Evolutionary conservation across 306 rosid genomes (phyloP), one percentile per base, ranked within the genome.

Genomic region (Glycine tomentella): DNA sequence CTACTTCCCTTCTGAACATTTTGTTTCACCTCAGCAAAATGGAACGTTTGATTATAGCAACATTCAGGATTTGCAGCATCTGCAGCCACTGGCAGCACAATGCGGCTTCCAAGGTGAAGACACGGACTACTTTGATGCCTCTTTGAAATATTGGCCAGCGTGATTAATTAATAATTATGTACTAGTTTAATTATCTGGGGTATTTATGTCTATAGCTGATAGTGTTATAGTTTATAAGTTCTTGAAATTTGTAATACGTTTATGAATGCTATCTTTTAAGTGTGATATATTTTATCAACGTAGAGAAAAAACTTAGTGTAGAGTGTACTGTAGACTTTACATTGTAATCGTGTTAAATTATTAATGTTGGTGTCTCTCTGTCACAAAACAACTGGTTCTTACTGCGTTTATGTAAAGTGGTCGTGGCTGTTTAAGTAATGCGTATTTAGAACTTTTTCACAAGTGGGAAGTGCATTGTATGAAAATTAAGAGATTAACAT

Each of bases 81-180:
- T 25, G 31, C 31, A 25, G 31, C 31, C 31, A 25, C 31, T 25
- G 31, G 31, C 31, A 25, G 46, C 58, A 2, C 58, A 48, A 12
- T 48, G 58, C 75, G 6, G 44, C 58, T 69, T 69, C 58, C 75
- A 69, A 48, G 75, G 58, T 48, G 75, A 69, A n/a, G 72, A 20
- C 59, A 12, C 75, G 11, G 46, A 38, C 8, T 69, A 20, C 20
- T 69, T 48, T 11, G 75, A 69, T 49, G 20, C 75, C 40, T 17
- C 58, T 10, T 46, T 48, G 20, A 6, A 69, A 48, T 49, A 49
- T 69, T 69, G 42, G 44, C 75, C 57, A 17, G 40, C 56, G 45
- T 69, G 17, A 38, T 11, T 11, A 49, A 7, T 68, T 68, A 45
- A 9, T 11, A 49, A 10, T 68, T 68, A 45, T 67, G 56, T 45